Base-by-base conservation (phyloP, 192 early-diverging fungal species). In the Chytriomyces sp. region DNA sequence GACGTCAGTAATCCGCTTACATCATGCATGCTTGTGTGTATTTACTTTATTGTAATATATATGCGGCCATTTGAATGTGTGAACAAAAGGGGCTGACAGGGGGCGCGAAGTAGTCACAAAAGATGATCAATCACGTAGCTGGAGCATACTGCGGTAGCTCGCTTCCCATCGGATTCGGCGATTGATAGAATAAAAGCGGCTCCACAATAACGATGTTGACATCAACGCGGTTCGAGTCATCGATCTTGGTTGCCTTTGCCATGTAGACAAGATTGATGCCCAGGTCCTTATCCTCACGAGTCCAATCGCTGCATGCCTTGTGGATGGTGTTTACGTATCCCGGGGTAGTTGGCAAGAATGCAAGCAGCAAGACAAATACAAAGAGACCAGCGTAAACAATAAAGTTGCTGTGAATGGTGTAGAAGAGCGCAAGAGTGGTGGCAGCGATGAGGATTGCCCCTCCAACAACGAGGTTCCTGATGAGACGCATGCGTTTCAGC, bases 201-300 rank as follows among this genome's bases (percentile, higher is more conserved):
- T 70, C 69, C 49, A 70, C 49, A 57, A 70, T 57, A 8, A 67
- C 10, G 4, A 67, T 47, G 16, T 35, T 47, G 43, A 67, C 69
- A 24, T 13, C 53, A 57, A 59, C 18, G 10, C 13, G 50, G 57
- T 16, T 16, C 23, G 13, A 70, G 35, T 50, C 26, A 8, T 10
- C 47, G 69, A 48, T 45, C 46, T 13, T 45, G 11, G 9, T 8
- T n/a, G 11, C 18, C 13, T 69, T 49, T 11, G 45, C 68, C 24
- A 9, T 16, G 18, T 62, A 73, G 11, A 46, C n/a, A 8, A 73
- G 18, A 46, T 62, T 62, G 2, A 61, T 7, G 7, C 71, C 71
- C 10, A 18, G 43, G 18, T 6, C 18, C 62, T 62, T 48, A 62
- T 73, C 71, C 49, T 73, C 71, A 18, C 62, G 8, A 7, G 28